These are phyloP conservation scores for Mortierella sp. DNA, from an alignment of 371 early-diverging fungal species.

Conservation along the genomic window DNA sequence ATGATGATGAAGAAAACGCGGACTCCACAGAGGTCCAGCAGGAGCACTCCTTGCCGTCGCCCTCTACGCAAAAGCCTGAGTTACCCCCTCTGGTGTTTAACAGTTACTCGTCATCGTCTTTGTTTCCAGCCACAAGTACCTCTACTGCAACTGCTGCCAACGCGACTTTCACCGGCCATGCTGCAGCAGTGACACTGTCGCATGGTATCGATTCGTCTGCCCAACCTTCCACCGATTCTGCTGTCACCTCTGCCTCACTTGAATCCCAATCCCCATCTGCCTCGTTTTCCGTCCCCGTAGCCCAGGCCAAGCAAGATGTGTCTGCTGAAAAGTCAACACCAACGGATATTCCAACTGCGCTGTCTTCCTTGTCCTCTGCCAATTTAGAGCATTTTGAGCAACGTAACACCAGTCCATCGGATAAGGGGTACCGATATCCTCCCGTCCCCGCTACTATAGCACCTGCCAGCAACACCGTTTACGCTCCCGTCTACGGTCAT, in stretches of 20 bases:
- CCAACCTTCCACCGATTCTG: background rate
- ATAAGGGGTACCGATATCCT: slow-evolving; percentile 3
- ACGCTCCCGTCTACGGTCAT: background rate
- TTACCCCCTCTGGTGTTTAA: slow-evolving; percentile 29
- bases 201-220: slow-evolving; percentile 6
- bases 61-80: slow-evolving; percentile 21
- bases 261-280: background rate
- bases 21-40: background rate
- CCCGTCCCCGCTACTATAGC: background rate
- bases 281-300: background rate
- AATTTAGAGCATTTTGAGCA: slow-evolving; percentile 36
- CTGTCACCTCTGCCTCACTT: slow-evolving; percentile 6
- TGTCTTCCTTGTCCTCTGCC: slow-evolving; percentile 2
- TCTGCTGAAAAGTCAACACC: background rate
- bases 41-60: slow-evolving; percentile 2
- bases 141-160: background rate
- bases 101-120: slow-evolving; percentile 1
- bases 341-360: background rate
- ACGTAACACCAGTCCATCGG: slow-evolving; percentile 1
- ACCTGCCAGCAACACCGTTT: background rate
- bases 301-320: slow-evolving; percentile 9
- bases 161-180: background rate
- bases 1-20: slow-evolving; percentile 22
- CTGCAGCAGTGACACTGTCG: slow-evolving; percentile 22
- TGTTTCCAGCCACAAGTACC: background rate